Conservation (phyloP, 2,329 filamentous ascomycete genomes). For the Ceratocystis smalleyi region DNA sequence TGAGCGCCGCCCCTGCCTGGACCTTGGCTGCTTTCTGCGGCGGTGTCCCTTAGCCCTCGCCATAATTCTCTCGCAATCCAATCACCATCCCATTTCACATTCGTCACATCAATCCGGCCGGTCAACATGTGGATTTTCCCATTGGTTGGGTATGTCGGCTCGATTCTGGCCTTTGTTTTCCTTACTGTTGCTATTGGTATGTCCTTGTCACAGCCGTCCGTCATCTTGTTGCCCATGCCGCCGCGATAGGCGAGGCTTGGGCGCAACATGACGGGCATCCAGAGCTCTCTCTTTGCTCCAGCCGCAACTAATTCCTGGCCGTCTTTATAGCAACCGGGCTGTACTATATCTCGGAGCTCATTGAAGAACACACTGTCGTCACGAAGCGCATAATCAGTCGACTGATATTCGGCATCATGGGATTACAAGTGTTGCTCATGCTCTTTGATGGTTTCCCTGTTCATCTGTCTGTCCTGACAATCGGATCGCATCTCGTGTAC, state of each 20-base stretch:
- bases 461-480: slow-evolving; percentile 54
- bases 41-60: not conserved
- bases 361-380: slow-evolving; percentile 91
- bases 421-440: slow-evolving; percentile 56
- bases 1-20: not conserved
- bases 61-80: not conserved
- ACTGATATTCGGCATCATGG: slow-evolving; percentile 72
- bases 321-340: slow-evolving; percentile 65
- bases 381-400: slow-evolving; percentile 73
- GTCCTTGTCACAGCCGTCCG: slow-evolving; percentile 18
- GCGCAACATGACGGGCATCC: not conserved
- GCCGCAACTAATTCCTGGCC: not conserved
- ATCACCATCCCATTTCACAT: not conserved
- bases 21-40: slow-evolving; percentile 1
- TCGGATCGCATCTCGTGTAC: slow-evolving; percentile 72
- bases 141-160: slow-evolving; percentile 74
- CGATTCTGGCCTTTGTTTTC: slow-evolving; percentile 80
- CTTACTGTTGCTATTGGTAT: slow-evolving; percentile 82
- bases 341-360: slow-evolving; percentile 94
- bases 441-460: slow-evolving; percentile 77
- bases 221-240: not conserved
- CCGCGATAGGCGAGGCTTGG: not conserved
- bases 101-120: not conserved
- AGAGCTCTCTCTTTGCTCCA: not conserved
- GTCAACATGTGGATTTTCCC: slow-evolving; percentile 84